Percentiles rank a stretch among this genome's conserved stretches.
Evolutionary conservation across 768 basidiomycete species (phyloP).

Genomic region (Mycena rebaudengoi): DNA sequence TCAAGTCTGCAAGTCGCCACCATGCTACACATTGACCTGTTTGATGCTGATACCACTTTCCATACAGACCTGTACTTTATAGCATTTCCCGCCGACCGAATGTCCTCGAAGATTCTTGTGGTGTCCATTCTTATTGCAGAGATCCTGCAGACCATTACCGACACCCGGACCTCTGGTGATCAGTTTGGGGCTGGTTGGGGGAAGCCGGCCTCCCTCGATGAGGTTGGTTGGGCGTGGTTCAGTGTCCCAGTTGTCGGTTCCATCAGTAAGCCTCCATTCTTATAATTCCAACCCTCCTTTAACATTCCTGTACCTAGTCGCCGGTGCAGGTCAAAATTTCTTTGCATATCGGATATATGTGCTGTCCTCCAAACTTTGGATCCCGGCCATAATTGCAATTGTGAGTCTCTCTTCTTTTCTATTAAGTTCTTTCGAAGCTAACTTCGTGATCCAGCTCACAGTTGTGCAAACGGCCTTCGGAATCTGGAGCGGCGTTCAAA

Average conservation of each 20-base stretch:
- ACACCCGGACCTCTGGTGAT: not conserved
- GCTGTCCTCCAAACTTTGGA: not conserved
- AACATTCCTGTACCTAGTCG: not conserved
- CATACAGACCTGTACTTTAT: not conserved
- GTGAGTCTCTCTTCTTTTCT: not conserved
- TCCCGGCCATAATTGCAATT: not conserved
- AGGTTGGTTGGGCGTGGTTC: slow-evolving; percentile 29
- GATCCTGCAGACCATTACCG: not conserved
- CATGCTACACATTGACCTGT: too few relatives aligned
- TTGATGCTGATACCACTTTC: too few relatives aligned
- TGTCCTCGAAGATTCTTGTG: not conserved
- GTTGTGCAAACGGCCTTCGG: not conserved
- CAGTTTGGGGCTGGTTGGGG: slow-evolving; percentile 29
- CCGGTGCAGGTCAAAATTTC: slow-evolving; percentile 29
- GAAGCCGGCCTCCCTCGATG: slow-evolving; percentile 17
- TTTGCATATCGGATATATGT: slow-evolving; percentile 31
- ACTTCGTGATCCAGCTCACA: not conserved
- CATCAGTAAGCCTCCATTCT: slow-evolving; percentile 2
- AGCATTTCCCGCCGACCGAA: not conserved
- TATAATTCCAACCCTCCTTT: not conserved
- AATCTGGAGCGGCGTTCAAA: slow-evolving; percentile 2
- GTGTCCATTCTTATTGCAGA: not conserved
- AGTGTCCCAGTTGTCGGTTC: slow-evolving; percentile 28
- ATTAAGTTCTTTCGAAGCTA: not conserved
- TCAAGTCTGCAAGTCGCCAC: slow-evolving; percentile 12